Evolutionary conservation across 352 stramenopile genomes (phyloP), one percentile per base, ranked within the genome.

Genomic region (Thalassiosira allenii): DNA sequence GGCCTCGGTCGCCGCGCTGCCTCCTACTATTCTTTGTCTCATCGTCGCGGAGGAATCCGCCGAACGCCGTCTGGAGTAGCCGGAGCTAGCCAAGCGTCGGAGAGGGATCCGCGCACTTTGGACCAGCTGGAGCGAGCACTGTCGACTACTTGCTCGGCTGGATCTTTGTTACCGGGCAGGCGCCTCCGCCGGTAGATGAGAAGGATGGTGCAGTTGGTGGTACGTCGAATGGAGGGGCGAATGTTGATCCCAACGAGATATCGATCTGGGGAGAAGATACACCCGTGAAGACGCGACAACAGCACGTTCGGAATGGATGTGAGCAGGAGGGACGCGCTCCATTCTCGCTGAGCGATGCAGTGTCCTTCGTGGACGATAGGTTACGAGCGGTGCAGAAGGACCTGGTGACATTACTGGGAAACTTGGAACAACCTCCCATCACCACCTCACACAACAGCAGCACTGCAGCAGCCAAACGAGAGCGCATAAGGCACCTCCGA

Each of bases 361-460:
- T 85, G 9, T 27, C 44, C 14, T 88, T 88, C 44, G 74, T 85
- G 22, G 81, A 88, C 49, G 81, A 88, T 83, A 68, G 81, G 47
- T 53, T 88, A 37, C 75, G 81, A 20, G 81, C 81, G 0, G 75
- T 88, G 25, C 81, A 88, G 47, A 84, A 85, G 49, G 81, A 88
- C 68, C 70, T 85, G 58, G 75, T 87, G 8, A 76, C 71, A 29
- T 33, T 85, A 0, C 54, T 78, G 25, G 77, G 77, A 23, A 53
- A 76, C 51, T 51, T 76, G 3, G 57, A 82, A 25, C 32, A 75
- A 33, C 32, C 14, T 5, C 4, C 20, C 4, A 6, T 6, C 32
- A 8, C 29, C 20, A 58, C 47, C 41, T 3, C 9, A 14, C 25
- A 37, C n/a, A 29, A n/a, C 17, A 34, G 17, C 20, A 25, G 17